Conservation (phyloP, 306 rosid species). For the Biancaea sappan region DNA sequence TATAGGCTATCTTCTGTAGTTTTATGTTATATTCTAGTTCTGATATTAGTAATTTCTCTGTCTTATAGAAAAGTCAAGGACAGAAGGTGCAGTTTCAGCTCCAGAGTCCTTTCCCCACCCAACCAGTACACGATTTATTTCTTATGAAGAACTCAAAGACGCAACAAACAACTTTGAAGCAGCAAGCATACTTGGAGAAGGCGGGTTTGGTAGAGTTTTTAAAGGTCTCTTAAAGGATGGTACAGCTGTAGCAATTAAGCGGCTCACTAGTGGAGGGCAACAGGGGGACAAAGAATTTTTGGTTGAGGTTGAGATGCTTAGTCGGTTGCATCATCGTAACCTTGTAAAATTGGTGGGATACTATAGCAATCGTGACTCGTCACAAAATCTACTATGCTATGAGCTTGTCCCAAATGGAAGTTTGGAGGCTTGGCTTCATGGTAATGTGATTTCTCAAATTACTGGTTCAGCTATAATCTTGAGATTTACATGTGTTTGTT, state of each 20-base stretch:
- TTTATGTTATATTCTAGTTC: slow-evolving; percentile 4
- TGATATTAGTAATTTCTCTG: slow-evolving; percentile 13
- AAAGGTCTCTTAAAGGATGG: slow-evolving; percentile 93
- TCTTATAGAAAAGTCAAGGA: slow-evolving; percentile 67
- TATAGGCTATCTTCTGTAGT: neutral
- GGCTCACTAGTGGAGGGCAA: slow-evolving; percentile 90
- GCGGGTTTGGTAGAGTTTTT: slow-evolving; percentile 91
- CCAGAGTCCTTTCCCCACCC: slow-evolving; percentile 83
- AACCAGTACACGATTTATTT: slow-evolving; percentile 86
- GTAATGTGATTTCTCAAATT: slow-evolving; percentile 48
- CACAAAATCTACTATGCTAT: slow-evolving; percentile 94
- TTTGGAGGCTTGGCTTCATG: slow-evolving; percentile 99
- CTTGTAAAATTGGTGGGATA: slow-evolving; percentile 95
- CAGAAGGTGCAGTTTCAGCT: slow-evolving; percentile 46
- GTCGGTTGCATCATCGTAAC: slow-evolving; percentile 96
- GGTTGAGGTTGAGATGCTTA: slow-evolving; percentile 98
- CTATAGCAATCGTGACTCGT: slow-evolving; percentile 76
- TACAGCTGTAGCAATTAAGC: slow-evolving; percentile 95
- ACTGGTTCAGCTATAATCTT: neutral
- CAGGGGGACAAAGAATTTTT: slow-evolving; percentile 93
- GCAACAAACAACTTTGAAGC: slow-evolving; percentile 94
- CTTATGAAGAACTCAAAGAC: slow-evolving; percentile 91
- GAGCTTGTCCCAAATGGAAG: slow-evolving; percentile 99
- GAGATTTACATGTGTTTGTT: neutral
- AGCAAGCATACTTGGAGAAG: slow-evolving; percentile 88